These are phyloP conservation scores for Ophiobolus disseminans DNA, from an alignment of 2,329 filamentous ascomycete species.

Conservation along the genomic window DNA sequence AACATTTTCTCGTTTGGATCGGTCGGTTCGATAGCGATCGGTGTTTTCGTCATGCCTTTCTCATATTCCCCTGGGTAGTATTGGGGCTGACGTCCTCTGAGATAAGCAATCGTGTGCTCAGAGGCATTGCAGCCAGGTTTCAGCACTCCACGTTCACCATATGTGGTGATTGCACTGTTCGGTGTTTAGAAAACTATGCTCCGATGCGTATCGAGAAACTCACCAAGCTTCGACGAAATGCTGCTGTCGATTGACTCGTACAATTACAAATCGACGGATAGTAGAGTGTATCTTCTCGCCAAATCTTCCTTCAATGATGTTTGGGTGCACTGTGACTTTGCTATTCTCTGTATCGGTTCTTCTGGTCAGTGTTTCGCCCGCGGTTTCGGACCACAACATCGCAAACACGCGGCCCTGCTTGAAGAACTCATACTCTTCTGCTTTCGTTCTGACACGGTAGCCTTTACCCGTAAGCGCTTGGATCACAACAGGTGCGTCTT, in stretches of 20 bases:
- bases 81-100: conserved; percentile 8
- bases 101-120: conserved; percentile 50
- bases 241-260: conserved; percentile 16
- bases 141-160: conserved; percentile 43
- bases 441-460: conserved; percentile 24
- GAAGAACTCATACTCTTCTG: conserved; percentile 28
- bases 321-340: neutral
- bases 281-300: conserved; percentile 22
- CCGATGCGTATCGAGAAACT: conserved; percentile 15
- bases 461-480: conserved; percentile 1
- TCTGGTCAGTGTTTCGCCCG: conserved; percentile 5
- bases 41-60: conserved; percentile 41
- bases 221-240: conserved; percentile 30
- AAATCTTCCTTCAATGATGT: conserved; percentile 20
- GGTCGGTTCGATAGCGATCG: conserved; percentile 43
- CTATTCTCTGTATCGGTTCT: neutral
- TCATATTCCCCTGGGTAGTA: conserved; percentile 38
- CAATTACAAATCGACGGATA: conserved; percentile 38
- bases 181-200: conserved; percentile 16
- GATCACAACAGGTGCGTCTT: neutral
- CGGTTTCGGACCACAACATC: conserved; percentile 25
- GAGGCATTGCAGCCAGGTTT: conserved; percentile 47
- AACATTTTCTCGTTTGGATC: conserved; percentile 35
- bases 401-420: conserved; percentile 27
- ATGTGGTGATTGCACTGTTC: conserved; percentile 53